These are phyloP conservation scores for Globisporangium sylvaticum DNA, from an alignment of 352 stramenopile species.

Conservation along the genomic window DNA sequence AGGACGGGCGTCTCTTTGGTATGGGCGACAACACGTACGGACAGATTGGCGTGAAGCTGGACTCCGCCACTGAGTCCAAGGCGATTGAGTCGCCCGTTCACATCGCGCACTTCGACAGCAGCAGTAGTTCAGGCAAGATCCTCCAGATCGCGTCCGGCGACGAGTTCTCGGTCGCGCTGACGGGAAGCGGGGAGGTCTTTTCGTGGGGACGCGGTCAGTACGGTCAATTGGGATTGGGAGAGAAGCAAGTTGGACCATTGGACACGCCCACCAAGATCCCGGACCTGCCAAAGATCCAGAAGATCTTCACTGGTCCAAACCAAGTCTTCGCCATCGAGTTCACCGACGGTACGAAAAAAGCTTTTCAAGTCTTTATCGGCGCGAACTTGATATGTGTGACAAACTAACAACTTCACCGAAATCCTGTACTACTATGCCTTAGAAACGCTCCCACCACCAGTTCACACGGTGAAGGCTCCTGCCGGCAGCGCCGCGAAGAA, in stretches of 20 bases:
- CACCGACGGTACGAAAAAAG: constrained; percentile 54
- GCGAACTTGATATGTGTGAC: background rate
- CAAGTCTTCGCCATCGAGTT: constrained; percentile 78
- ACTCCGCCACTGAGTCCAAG: constrained; percentile 27
- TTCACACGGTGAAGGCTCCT: constrained; percentile 12
- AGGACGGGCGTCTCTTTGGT: constrained; percentile 53
- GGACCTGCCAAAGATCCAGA: constrained; percentile 52
- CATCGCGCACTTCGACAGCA: constrained; percentile 11
- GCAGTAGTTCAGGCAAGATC: constrained; percentile 19
- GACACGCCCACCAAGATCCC: constrained; percentile 51
- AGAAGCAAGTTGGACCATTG: constrained; percentile 26
- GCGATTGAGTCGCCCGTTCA: constrained; percentile 36
- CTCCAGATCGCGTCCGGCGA: constrained; percentile 57
- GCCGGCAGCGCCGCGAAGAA: constrained; percentile 24
- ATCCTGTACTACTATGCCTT: too few species aligned
- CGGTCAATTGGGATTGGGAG: constrained; percentile 60
- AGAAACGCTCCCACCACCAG: constrained; percentile 52
- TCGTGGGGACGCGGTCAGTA: constrained; percentile 73
- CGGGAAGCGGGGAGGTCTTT: constrained; percentile 46
- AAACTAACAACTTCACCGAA: background rate
- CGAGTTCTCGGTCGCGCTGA: constrained; percentile 64
- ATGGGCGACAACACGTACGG: constrained; percentile 78
- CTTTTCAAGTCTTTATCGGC: background rate
- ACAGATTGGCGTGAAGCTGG: constrained; percentile 44
- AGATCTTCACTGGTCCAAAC: constrained; percentile 63